Conservation (phyloP, 1,139 yeast species). For the Suhomyces coccinellae region DNA sequence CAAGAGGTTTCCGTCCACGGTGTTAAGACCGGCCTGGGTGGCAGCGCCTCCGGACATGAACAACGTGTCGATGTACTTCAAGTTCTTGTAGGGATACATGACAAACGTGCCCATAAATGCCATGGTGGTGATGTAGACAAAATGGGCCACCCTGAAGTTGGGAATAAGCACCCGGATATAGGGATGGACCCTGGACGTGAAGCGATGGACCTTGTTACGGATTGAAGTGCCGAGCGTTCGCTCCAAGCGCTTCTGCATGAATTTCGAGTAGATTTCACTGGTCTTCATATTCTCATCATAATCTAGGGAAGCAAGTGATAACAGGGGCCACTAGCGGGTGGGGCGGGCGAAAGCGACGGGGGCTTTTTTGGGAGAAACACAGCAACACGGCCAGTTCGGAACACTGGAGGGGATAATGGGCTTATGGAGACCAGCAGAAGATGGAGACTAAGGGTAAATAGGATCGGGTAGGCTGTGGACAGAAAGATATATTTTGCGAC, state of each 20-base stretch:
- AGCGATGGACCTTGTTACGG: constrained; percentile 27
- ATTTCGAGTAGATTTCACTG: constrained; percentile 6
- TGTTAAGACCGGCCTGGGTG: constrained; percentile 91
- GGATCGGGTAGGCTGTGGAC: no score
- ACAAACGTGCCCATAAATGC: constrained; percentile 67
- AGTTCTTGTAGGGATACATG: constrained; percentile 69
- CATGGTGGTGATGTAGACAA: constrained; percentile 57
- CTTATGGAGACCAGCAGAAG: not conserved
- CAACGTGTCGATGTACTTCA: constrained; percentile 73
- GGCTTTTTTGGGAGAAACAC: not conserved
- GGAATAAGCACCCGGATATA: constrained; percentile 56
- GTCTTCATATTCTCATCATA: constrained; percentile 9
- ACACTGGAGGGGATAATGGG: not conserved
- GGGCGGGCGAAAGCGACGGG: no score
- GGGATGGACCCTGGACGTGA: constrained; percentile 38
- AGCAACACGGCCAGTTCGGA: no score
- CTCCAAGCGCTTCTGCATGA: constrained; percentile 11
- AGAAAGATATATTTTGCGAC: no score
- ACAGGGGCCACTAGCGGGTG: not conserved
- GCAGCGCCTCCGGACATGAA: constrained; percentile 74
- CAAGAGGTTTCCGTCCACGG: constrained; percentile 64
- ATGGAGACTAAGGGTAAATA: not conserved
- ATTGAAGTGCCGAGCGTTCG: constrained; percentile 21
- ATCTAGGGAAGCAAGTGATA: not conserved
- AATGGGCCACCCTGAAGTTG: constrained; percentile 78